A percentile compares a stretch with the other conserved stretches of the same genome.
Conservation (phyloP, 805 yeast species). For the Candida silvatica region DNA sequence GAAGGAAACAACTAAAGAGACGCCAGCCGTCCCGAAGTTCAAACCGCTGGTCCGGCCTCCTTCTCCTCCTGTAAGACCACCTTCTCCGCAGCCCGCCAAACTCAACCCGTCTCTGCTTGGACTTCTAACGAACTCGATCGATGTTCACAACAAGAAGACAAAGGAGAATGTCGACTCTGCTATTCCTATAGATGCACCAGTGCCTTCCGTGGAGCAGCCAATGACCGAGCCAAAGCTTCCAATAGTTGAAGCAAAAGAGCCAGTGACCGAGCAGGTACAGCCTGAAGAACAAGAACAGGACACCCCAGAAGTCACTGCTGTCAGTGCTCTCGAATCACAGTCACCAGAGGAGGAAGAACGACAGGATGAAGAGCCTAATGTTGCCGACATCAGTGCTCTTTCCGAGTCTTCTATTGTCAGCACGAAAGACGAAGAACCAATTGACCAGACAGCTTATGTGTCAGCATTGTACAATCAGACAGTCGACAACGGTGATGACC, state of each 20-base stretch:
- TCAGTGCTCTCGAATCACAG: too few relatives aligned
- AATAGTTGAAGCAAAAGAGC: not conserved
- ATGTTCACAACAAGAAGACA: conserved; percentile 10
- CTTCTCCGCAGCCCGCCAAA: conserved; percentile 21
- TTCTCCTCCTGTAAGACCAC: conserved; percentile 7
- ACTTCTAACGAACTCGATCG: conserved; percentile 13
- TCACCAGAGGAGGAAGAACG: not conserved
- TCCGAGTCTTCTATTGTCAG: conserved; percentile 21
- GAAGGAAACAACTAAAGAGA: too few relatives aligned
- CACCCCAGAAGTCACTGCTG: not conserved
- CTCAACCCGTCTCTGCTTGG: conserved; percentile 14
- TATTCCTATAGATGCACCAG: not conserved
- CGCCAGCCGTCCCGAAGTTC: not conserved
- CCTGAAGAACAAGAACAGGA: not conserved
- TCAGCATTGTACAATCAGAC: conserved; percentile 20
- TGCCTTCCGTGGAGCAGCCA: not conserved
- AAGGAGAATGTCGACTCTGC: too few relatives aligned
- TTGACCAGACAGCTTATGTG: conserved; percentile 18
- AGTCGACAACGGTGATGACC: conserved; percentile 4
- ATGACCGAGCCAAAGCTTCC: not conserved
- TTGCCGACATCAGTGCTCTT: conserved; percentile 9
- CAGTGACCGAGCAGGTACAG: not conserved
- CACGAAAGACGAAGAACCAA: conserved; percentile 5
- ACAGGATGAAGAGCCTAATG: not conserved
- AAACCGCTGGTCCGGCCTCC: conserved; percentile 1